These are phyloP conservation scores for Cyclostephanos invisitatus DNA, from an alignment of 108 stramenopile species.

Conservation along the genomic window DNA sequence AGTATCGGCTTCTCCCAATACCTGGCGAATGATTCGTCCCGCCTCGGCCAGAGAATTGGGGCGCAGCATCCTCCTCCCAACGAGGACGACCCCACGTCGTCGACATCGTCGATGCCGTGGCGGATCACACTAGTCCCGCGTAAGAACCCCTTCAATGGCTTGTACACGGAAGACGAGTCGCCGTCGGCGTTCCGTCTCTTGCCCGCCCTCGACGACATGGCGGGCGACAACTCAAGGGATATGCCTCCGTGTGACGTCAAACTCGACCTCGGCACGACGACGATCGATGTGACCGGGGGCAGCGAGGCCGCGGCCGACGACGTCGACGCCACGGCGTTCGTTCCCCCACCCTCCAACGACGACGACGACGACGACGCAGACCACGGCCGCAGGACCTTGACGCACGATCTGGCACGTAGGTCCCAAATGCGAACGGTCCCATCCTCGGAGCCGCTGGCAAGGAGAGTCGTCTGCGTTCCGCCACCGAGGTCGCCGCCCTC, in stretches of 20 bases:
- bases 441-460: conserved; percentile 72
- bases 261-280: conserved; percentile 47
- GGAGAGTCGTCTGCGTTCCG: conserved; percentile 6
- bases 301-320: conserved; percentile 7
- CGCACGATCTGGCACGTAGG: conserved; percentile 64
- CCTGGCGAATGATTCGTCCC: conserved; percentile 7
- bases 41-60: conserved; percentile 30
- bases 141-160: conserved; percentile 39
- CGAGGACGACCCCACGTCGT: not conserved
- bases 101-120: conserved; percentile 6
- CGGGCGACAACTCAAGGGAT: conserved; percentile 10
- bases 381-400: conserved; percentile 73
- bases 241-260: conserved; percentile 11
- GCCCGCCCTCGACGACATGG: not conserved
- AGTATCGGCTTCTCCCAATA: conserved; percentile 14
- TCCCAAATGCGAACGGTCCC: conserved; percentile 87
- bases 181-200: not conserved
- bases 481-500: not conserved
- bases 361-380: conserved; percentile 31
- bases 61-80: conserved; percentile 19
- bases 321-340: conserved; percentile 17
- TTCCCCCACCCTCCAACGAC: not conserved
- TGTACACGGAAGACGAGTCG: conserved; percentile 23
- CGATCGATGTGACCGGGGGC: conserved; percentile 66
- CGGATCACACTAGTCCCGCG: conserved; percentile 34